These are phyloP conservation scores for Paraglomus occultum DNA, from an alignment of 192 early-diverging fungal genomes.

Conservation along the genomic window DNA sequence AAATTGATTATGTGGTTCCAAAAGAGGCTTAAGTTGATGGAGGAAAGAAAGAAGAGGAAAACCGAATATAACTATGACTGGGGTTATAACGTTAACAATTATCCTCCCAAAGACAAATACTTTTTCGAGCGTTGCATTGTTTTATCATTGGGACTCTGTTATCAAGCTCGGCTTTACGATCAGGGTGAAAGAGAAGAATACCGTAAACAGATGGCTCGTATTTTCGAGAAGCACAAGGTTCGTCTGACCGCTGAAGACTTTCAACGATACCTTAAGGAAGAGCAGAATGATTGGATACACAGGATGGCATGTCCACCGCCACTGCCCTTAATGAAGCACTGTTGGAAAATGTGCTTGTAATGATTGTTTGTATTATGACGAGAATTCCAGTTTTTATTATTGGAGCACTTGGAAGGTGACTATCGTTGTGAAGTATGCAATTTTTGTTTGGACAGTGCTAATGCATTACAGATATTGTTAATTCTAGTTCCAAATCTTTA, in stretches of 20 bases:
- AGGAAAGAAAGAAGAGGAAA: not conserved
- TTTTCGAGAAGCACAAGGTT: not conserved
- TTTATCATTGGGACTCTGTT: constrained; percentile 11
- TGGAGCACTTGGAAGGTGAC: constrained; percentile 19
- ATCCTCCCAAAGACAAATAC: not conserved
- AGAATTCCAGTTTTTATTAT: constrained; percentile 30
- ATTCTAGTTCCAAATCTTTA: not conserved
- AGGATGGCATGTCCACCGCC: not conserved
- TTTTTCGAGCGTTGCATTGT: constrained; percentile 1
- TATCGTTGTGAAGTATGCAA: not conserved
- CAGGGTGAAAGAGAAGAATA: not conserved
- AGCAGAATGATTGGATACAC: constrained; percentile 27
- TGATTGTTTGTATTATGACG: constrained; percentile 29
- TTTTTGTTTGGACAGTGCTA: not conserved
- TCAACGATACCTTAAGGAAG: constrained; percentile 4
- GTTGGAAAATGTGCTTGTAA: constrained; percentile 23
- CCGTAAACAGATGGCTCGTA: constrained; percentile 6
- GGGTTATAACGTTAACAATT: not conserved
- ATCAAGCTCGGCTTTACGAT: constrained; percentile 13
- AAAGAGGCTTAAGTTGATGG: not conserved
- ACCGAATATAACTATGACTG: not conserved
- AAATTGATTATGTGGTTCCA: constrained; percentile 19
- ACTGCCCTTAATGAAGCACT: constrained; percentile 25
- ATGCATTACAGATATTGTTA: too few relatives aligned
- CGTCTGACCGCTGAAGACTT: not conserved